A percentile compares a stretch with the other conserved stretches of the same genome.
These are phyloP conservation scores for Breviolum minutum DNA, from an alignment of 73 alveolate genomes.

Conservation along the genomic window DNA sequence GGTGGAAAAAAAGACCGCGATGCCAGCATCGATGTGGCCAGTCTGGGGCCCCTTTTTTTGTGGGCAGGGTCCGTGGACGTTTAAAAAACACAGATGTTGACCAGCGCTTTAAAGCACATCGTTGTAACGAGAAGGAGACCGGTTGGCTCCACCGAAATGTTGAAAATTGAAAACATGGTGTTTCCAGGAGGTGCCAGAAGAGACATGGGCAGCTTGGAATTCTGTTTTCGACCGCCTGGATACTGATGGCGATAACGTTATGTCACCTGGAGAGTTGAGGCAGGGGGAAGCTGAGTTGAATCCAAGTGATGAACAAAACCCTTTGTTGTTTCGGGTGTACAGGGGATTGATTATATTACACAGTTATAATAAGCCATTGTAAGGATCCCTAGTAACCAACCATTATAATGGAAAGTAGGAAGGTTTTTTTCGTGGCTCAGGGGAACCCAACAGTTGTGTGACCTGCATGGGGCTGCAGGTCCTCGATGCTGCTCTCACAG, in stretches of 20 bases:
- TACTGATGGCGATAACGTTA: slow-evolving; percentile 1
- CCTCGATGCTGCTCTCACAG: slow-evolving; percentile 80
- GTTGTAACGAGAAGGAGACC: too few relatives aligned
- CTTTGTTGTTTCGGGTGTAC: too few relatives aligned
- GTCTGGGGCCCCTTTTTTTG: slow-evolving; percentile 4
- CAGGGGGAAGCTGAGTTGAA: too few relatives aligned
- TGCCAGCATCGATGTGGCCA: slow-evolving; percentile 93
- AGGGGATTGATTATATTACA: too few relatives aligned
- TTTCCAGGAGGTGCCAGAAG: slow-evolving; percentile 63
- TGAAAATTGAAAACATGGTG: too few relatives aligned
- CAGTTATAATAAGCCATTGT: too few relatives aligned
- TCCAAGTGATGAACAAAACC: too few relatives aligned
- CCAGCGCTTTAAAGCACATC: too few relatives aligned
- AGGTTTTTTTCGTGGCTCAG: background rate
- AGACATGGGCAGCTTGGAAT: slow-evolving; percentile 85
- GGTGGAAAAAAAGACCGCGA: slow-evolving; percentile 62
- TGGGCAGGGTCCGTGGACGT: background rate
- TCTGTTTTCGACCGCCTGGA: slow-evolving; percentile 82
- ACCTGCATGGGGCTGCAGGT: slow-evolving; percentile 9
- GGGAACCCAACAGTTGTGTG: background rate
- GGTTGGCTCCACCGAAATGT: background rate
- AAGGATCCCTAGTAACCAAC: too few relatives aligned
- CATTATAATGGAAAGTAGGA: too few relatives aligned
- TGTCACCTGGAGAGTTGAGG: slow-evolving; percentile 68
- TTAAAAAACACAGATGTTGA: background rate